These are phyloP conservation scores for Microascus cirrosus DNA, from an alignment of 2,329 filamentous ascomycete genomes.

Conservation along the genomic window DNA sequence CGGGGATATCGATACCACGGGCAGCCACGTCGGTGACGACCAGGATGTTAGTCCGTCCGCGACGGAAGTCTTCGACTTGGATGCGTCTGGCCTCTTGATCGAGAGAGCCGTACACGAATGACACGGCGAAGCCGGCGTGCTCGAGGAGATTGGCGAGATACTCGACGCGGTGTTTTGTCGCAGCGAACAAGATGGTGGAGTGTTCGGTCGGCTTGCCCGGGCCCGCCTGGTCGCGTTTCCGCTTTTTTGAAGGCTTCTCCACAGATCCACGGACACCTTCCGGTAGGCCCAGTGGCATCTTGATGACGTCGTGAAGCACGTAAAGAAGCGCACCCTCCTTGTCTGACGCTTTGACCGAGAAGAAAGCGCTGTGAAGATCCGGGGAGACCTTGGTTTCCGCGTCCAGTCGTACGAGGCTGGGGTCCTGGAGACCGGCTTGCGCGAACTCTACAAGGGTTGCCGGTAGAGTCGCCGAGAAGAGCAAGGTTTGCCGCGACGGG, in stretches of 20 bases:
- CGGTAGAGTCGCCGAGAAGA: slow-evolving; percentile 92
- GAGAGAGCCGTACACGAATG: slow-evolving; percentile 87
- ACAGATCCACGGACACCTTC: slow-evolving; percentile 36
- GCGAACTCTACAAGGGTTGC: slow-evolving; percentile 95
- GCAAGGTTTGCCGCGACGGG: slow-evolving; percentile 70
- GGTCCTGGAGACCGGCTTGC: slow-evolving; percentile 83
- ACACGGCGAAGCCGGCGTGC: slow-evolving; percentile 74
- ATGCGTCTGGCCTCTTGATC: slow-evolving; percentile 89
- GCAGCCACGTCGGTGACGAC: slow-evolving; percentile 96
- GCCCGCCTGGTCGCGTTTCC: slow-evolving; percentile 51
- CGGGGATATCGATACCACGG: slow-evolving; percentile 92
- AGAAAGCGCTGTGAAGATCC: slow-evolving; percentile 91
- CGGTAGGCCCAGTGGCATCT: slow-evolving; percentile 64
- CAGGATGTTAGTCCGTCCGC: slow-evolving; percentile 75
- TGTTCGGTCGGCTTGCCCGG: slow-evolving; percentile 71
- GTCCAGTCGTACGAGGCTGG: slow-evolving; percentile 79
- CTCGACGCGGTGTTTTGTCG: slow-evolving; percentile 96
- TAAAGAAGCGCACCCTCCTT: slow-evolving; percentile 90
- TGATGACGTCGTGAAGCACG: slow-evolving; percentile 82
- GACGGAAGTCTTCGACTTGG: slow-evolving; percentile 82
- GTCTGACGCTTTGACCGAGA: slow-evolving; percentile 81
- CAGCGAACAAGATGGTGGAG: slow-evolving; percentile 89
- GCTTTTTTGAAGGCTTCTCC: slow-evolving; percentile 50
- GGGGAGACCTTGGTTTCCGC: slow-evolving; percentile 94
- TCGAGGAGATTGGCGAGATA: slow-evolving; percentile 77